Evolutionary conservation across 2,329 filamentous ascomycete species (phyloP), one percentile per base, ranked within the genome.

Genomic region (Colletotrichum euphorbiae): DNA sequence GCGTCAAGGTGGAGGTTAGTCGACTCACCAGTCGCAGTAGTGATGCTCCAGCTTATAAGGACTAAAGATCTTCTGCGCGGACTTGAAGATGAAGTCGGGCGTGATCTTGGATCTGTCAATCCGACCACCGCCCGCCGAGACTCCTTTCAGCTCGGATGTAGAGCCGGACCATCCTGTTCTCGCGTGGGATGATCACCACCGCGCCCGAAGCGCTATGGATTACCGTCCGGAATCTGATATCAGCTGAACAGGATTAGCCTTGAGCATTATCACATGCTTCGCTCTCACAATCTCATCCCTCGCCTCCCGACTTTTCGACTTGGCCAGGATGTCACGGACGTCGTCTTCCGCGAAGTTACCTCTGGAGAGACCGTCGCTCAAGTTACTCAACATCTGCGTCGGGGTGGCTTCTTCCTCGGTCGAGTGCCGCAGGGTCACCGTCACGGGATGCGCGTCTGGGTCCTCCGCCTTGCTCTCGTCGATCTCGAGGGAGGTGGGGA

Each of bases 31-130:
- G 71, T 89, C 85, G 66, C 87, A 88, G 66, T 91, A 84, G 52
- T 84, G 77, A 69, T 90, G 91, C 0, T 84, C 83, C 4, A 93
- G 78, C 45, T 82, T 89, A 75, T 92, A 93, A 0, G 91, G 91
- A 1, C 79, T 78, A 19, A 93, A 80, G 59, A 90, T 92, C 68
- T 82, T 85, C 73, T 89, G 85, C 0, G 90, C 90, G 1, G 85
- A 83, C 43, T 83, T 79, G 59, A 92, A 82, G 61, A 93, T 89
- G 5, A 84, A 77, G 1, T 90, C 85, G 0, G 88, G 86, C 0
- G 85, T 91, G 73, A 92, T 89, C 69, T 87, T 84, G 11, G 84
- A 86, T 24, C 87, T 80, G 71, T 90, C 86, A 17, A 87, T 81
- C 46, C 84, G 82, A 15, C 66, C 66, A 6, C 66, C 55, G 1